A percentile compares a stretch with the other conserved stretches of the same genome.
These are phyloP conservation scores for Chernovozyma aurita DNA, from an alignment of 1,139 yeast genomes.

Conservation along the genomic window DNA sequence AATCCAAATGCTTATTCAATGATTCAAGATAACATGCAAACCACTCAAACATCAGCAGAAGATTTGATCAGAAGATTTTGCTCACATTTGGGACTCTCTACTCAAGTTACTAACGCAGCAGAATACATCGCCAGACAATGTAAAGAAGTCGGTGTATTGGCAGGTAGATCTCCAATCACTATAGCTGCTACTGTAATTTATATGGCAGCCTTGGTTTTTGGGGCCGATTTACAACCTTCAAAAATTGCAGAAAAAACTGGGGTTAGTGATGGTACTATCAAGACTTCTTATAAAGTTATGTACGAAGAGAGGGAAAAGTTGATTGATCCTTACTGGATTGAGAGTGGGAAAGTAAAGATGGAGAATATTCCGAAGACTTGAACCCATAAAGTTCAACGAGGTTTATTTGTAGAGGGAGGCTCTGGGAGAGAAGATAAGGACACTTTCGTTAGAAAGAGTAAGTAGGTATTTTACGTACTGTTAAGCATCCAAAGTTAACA, in stretches of 20 bases:
- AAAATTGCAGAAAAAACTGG: slow-evolving; percentile 94
- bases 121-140: slow-evolving; percentile 88
- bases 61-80: slow-evolving; percentile 95
- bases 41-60: slow-evolving; percentile 89
- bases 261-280: slow-evolving; percentile 95
- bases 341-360: slow-evolving; percentile 62
- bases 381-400: too few species aligned
- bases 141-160: slow-evolving; percentile 88
- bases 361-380: slow-evolving; percentile 52
- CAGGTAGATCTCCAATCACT: slow-evolving; percentile 96
- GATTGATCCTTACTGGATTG: slow-evolving; percentile 77
- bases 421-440: too few species aligned
- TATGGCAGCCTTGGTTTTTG: slow-evolving; percentile 83
- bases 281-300: slow-evolving; percentile 83
- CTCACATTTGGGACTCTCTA: slow-evolving; percentile 83
- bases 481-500: too few species aligned
- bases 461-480: too few species aligned
- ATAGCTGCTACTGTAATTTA: slow-evolving; percentile 97
- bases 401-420: too few species aligned
- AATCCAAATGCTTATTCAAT: slow-evolving; percentile 35
- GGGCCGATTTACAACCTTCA: slow-evolving; percentile 63
- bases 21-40: slow-evolving; percentile 58
- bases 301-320: slow-evolving; percentile 70
- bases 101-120: slow-evolving; percentile 88
- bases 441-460: too few species aligned